Evolutionary conservation across 2,329 filamentous ascomycete genomes (phyloP).

Genomic region (Sarocladiaceae sp.): DNA sequence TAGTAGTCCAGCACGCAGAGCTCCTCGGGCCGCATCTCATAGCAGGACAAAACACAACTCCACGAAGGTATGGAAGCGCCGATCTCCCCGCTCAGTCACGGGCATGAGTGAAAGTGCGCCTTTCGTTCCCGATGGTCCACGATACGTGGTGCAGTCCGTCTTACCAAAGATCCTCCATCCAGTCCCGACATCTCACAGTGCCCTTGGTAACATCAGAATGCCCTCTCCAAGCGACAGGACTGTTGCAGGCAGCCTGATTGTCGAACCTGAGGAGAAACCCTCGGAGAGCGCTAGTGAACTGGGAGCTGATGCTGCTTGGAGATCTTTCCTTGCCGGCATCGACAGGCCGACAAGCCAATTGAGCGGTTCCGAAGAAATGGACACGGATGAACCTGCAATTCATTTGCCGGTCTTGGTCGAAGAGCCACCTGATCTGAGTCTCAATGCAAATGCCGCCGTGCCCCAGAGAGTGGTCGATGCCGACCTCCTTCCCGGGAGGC

Average conservation of each 20-base stretch:
- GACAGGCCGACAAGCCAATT: too few species aligned
- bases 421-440: too few species aligned
- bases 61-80: not conserved
- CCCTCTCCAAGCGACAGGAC: not conserved
- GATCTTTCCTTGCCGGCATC: not conserved
- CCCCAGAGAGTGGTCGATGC: too few species aligned
- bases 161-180: slow-evolving; percentile 21
- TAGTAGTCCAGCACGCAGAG: not conserved
- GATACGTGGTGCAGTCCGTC: slow-evolving; percentile 14
- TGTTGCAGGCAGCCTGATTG: slow-evolving; percentile 5
- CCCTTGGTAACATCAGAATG: too few species aligned
- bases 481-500: too few species aligned
- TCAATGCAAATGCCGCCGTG: too few species aligned
- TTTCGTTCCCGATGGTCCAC: slow-evolving; percentile 12
- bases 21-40: not conserved
- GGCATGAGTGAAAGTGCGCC: too few species aligned
- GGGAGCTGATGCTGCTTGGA: not conserved
- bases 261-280: not conserved
- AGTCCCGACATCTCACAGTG: slow-evolving; percentile 11
- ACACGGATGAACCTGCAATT: too few species aligned
- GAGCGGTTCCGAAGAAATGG: too few species aligned
- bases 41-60: not conserved
- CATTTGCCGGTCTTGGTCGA: too few species aligned
- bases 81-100: not conserved
- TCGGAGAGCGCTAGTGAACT: too few species aligned